Conservation (phyloP, 306 rosid species). For the Lathyrus aphaca region DNA sequence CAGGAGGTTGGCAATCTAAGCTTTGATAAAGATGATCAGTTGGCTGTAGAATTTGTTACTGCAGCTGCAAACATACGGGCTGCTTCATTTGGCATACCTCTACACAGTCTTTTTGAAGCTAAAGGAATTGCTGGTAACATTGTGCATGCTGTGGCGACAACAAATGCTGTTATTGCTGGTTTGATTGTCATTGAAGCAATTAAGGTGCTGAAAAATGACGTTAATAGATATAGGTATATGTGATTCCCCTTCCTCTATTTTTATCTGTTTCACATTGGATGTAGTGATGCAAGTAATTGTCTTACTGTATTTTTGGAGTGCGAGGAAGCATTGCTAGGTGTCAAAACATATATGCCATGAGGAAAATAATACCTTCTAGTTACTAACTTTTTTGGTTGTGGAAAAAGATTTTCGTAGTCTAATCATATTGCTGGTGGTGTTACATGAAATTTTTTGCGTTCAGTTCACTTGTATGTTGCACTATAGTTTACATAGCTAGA, state of each 20-base stretch:
- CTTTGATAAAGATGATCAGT: conserved; percentile 98
- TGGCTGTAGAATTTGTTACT: conserved; percentile 97
- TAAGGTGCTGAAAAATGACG: conserved; percentile 84
- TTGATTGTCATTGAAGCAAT: conserved; percentile 97
- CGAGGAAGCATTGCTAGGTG: conserved; percentile 22
- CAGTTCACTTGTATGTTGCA: conserved; percentile 20
- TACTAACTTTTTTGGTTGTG: conserved; percentile 1
- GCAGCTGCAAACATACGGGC: conserved; percentile 98
- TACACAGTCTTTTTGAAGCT: conserved; percentile 97
- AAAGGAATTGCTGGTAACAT: conserved; percentile 99
- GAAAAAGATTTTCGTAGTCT: background rate
- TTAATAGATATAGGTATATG: conserved; percentile 67
- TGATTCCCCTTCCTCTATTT: conserved; percentile 27
- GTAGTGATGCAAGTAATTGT: conserved; percentile 17
- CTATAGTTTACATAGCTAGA: conserved; percentile 12
- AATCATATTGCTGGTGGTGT: conserved; percentile 21
- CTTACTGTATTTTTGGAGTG: conserved; percentile 18
- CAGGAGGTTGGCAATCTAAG: conserved; percentile 89
- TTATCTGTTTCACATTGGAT: conserved; percentile 18
- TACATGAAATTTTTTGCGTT: background rate
- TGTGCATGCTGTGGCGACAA: conserved; percentile 98
- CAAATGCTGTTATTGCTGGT: conserved; percentile 96
- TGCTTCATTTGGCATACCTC: conserved; percentile 85
- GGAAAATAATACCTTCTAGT: conserved; percentile 17
- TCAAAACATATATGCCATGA: conserved; percentile 25